Evolutionary conservation across 2,329 filamentous ascomycete species (phyloP), one percentile per base, ranked within the genome.

Genomic region (Furcasterigmium sp.): DNA sequence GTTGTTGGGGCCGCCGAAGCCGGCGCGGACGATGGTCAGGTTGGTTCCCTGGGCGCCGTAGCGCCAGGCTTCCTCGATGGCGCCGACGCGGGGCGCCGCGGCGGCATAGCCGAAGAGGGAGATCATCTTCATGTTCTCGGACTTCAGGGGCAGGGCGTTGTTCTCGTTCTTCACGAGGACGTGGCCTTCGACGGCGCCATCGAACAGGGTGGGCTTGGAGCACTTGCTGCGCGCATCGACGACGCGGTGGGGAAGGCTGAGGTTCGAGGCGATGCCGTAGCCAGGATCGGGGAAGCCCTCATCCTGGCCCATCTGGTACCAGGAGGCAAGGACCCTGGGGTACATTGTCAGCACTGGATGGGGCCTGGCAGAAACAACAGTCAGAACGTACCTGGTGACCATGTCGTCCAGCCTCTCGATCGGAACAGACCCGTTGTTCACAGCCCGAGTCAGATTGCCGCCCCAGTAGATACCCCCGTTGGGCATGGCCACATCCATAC

Each of bases 401-500:
- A 58, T 78, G 78, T 55, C 62, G 78, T 53, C 76, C 69, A 41
- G 68, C 80, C 45, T 88, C 87, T 82, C 77, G 41, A 89, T 65
- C 0, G 87, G 85, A 0, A 94, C 69, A 3, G 85, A 87, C 7
- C 80, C 80, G 53, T 94, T 93, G 30, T 91, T 65, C 4, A 87
- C 76, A 3, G 87, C 76, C 45, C 76, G 80, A 2, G 82, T 88
- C 29, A 93, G 70, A 52, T 87, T 73, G 1, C 74, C 60, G 0
- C 87, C 88, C 82, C 85, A 91, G 1, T 90, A 69, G 2, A 83
- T 78, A 30, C 82, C 67, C 11, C 28, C 28, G 5, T 86, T 86
- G 0, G 85, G 85, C 85, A 91, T 91, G 3, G 82, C 81, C 85
- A 90, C 88, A 59, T 91, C 87, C 48, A 91, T 60, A 21, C 87